Evolutionary conservation across 2,329 filamentous ascomycete genomes (phyloP), one percentile per base, ranked within the genome.

Genomic region (Mycosphaerelloides madeirae): DNA sequence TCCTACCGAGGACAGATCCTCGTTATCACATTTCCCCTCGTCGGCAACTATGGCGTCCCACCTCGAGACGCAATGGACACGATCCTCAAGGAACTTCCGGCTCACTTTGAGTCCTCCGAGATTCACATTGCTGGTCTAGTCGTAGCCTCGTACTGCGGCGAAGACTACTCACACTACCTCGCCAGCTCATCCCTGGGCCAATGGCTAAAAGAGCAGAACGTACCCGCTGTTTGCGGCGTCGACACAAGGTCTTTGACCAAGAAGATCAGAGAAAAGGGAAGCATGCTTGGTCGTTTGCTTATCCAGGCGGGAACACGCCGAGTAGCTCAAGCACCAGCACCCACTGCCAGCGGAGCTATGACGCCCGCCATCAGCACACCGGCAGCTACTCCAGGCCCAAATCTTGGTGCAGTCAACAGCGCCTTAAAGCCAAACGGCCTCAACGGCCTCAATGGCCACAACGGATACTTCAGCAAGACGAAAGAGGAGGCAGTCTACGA

Each of bases 11-110:
- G 87, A 51, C 91, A 98, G 73, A 95, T 98, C 59, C 79, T 98
- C 59, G 90, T 97, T 69, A 83, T 97, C 62, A 98, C 91, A 42
- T 96, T 95, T 68, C 93, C 91, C 47, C 77, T 97, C 31, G 85
- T 95, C 48, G 91, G 91, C 67, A 98, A 97, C 76, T 98, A 98
- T 72, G 91, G 91, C 67, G 93, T 97, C 20, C 93, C 93, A 42
- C 87, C 87, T 38, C 79, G 90, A 57, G 85, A 95, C 53, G 80
- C 83, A 42, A 78, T 87, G 71, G 91, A 97, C 67, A 81, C 87
- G 64, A 76, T 97, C 43, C 80, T 96, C 39, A 80, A 83, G 62
- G 85, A 90, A 61, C 78, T 97, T 44, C 90, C 91, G 25, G 89
- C 88, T 52, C 79, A 97, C 71, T 97, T 98, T 65, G 93, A 98